Conservation (phyloP, 2,329 filamentous ascomycete genomes). For the Fusarium mangiferae region DNA sequence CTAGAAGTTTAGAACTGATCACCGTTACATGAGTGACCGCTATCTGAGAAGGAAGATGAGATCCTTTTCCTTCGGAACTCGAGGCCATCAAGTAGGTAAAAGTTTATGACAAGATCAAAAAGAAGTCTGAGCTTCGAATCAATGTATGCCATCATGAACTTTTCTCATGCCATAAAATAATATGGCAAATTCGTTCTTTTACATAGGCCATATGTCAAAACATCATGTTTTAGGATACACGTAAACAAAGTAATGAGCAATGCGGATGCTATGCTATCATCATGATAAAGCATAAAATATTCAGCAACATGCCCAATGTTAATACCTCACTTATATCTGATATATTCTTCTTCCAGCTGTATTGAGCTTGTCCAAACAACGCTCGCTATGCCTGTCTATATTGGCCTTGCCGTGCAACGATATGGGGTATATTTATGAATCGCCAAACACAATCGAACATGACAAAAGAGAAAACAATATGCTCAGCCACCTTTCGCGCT, state of each 20-base stretch:
- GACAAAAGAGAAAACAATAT: constrained; percentile 25
- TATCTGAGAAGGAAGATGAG: constrained; percentile 7
- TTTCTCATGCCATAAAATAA: background rate
- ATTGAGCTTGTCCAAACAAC: constrained; percentile 27
- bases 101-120: background rate
- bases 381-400: constrained; percentile 33
- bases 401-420: constrained; percentile 19
- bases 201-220: background rate
- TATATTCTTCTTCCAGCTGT: background rate
- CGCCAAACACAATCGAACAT: constrained; percentile 31
- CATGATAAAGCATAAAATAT: background rate
- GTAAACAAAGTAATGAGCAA: constrained; percentile 9
- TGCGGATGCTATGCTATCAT: background rate
- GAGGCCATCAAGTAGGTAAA: background rate
- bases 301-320: background rate
- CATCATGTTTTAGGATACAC: background rate
- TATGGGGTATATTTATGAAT: constrained; percentile 39
- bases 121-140: background rate
- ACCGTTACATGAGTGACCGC: constrained; percentile 32
- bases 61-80: background rate
- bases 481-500: background rate
- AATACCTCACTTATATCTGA: background rate
- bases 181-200: background rate
- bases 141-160: background rate
- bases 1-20: background rate